A percentile compares a stretch with the other conserved stretches of the same genome.
phyloP scores from a whole-genome alignment of 257 asterid species.

The Capsicum rhomboideum region DNA sequence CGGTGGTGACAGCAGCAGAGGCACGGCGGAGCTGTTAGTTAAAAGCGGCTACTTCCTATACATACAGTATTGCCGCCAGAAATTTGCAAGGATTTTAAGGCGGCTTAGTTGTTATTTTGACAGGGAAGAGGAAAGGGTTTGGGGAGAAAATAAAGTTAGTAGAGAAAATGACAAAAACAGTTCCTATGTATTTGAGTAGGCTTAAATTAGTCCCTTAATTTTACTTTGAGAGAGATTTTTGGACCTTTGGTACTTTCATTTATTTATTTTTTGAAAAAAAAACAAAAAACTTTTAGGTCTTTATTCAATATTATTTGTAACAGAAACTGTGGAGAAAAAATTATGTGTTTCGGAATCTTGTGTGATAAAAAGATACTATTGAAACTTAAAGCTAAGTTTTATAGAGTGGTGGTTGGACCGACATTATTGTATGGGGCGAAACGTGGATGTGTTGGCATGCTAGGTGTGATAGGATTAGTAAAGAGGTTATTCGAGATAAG shows the following conservation, averaged over 20 bases:
- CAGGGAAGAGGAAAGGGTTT: not conserved
- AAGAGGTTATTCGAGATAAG: too few relatives aligned
- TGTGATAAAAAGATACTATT: too few relatives aligned
- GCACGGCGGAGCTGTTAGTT: not conserved
- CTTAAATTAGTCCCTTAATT: not conserved
- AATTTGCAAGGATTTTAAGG: not conserved
- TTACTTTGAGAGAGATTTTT: not conserved
- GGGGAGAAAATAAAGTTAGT: not conserved
- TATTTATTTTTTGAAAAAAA: not conserved
- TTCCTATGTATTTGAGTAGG: not conserved
- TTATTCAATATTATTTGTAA: too few relatives aligned
- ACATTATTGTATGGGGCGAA: too few relatives aligned
- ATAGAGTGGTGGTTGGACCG: too few relatives aligned
- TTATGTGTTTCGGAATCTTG: too few relatives aligned
- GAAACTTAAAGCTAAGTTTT: too few relatives aligned
- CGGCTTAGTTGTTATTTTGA: not conserved
- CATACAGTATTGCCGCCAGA: not conserved
- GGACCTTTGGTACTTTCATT: not conserved
- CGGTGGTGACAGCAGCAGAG: not conserved
- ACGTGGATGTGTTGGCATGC: too few relatives aligned
- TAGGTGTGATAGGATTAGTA: too few relatives aligned
- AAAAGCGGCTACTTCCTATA: not conserved
- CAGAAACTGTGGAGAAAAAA: too few relatives aligned
- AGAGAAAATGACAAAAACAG: not conserved
- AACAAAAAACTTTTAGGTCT: too few relatives aligned